Evolutionary conservation across 768 basidiomycete species (phyloP).

Genomic region (Lactifluus piperatus): DNA sequence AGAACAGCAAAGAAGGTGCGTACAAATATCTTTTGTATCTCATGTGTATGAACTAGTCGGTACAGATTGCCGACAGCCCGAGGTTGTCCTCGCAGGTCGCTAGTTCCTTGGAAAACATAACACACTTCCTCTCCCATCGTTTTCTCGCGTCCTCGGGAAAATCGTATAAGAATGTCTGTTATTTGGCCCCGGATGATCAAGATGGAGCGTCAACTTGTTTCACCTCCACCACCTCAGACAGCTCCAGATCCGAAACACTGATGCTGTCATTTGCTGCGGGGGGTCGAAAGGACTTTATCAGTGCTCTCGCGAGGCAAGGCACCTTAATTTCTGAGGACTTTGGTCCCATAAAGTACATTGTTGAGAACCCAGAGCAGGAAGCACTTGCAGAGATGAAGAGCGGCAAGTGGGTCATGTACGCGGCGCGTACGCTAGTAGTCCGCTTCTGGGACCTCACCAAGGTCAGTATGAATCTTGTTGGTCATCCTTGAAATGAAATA

Average conservation of each 20-base stretch:
- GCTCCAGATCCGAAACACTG: slow-evolving; percentile 34
- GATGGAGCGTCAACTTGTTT: slow-evolving; percentile 31
- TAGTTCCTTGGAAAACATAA: slow-evolving; percentile 41
- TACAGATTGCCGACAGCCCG: slow-evolving; percentile 14
- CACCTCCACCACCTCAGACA: slow-evolving; percentile 29
- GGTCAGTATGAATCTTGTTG: slow-evolving; percentile 32
- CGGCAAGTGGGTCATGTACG: slow-evolving; percentile 86
- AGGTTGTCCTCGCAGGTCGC: slow-evolving; percentile 29
- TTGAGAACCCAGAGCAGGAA: slow-evolving; percentile 39
- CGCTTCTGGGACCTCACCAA: slow-evolving; percentile 85
- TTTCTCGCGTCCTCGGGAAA: slow-evolving; percentile 36
- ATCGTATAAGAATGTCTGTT: slow-evolving; percentile 45
- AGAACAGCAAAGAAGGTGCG: slow-evolving; percentile 30
- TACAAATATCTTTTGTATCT: background rate
- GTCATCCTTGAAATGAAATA: background rate
- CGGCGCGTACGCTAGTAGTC: slow-evolving; percentile 59
- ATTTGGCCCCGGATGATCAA: slow-evolving; percentile 25
- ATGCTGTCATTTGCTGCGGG: slow-evolving; percentile 46
- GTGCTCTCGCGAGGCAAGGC: slow-evolving; percentile 28
- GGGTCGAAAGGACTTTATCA: slow-evolving; percentile 42
- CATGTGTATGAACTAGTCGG: background rate
- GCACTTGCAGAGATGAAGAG: slow-evolving; percentile 68
- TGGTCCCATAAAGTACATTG: slow-evolving; percentile 41
- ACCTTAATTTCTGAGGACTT: slow-evolving; percentile 27
- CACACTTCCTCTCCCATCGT: slow-evolving; percentile 37